Percentiles rank a stretch among this genome's conserved stretches.
These are phyloP conservation scores for Pyrus betulifolia DNA, from an alignment of 306 rosid genomes.

Conservation along the genomic window DNA sequence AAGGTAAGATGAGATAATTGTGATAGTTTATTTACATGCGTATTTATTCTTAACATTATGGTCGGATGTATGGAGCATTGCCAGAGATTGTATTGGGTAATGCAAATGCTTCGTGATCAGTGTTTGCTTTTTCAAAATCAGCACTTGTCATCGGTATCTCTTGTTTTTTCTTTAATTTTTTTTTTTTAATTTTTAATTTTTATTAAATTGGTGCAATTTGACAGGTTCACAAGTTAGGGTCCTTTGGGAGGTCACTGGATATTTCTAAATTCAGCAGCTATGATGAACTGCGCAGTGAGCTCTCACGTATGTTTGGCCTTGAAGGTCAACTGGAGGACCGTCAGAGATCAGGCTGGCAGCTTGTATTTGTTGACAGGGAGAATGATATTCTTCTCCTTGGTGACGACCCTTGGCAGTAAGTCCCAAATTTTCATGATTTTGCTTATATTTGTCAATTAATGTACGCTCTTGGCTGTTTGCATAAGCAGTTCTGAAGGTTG, in stretches of 20 bases:
- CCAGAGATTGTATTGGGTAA: no score
- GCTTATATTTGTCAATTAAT: not conserved
- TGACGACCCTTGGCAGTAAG: slow-evolving; percentile 86
- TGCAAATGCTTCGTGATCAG: not conserved
- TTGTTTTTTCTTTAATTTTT: not conserved
- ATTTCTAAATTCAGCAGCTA: slow-evolving; percentile 68
- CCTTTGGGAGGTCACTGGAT: slow-evolving; percentile 75
- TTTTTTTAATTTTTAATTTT: not conserved
- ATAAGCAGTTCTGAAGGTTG: not conserved
- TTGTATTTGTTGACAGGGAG: slow-evolving; percentile 82
- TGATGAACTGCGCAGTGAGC: slow-evolving; percentile 65
- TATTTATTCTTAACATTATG: not conserved
- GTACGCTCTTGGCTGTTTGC: not conserved
- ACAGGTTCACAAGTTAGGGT: slow-evolving; percentile 68
- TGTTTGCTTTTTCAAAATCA: not conserved
- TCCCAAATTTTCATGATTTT: not conserved
- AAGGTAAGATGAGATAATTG: slow-evolving; percentile 36
- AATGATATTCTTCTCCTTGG: slow-evolving; percentile 79
- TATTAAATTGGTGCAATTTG: slow-evolving; percentile 14
- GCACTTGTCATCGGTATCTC: not conserved
- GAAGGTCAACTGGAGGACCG: slow-evolving; percentile 75
- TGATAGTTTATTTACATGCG: not conserved
- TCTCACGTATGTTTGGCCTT: slow-evolving; percentile 70
- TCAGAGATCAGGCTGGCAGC: slow-evolving; percentile 96
- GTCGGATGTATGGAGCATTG: not conserved